Evolutionary conservation across 1,284 basidiomycete genomes (phyloP).

Genomic region (Mycena sp.): DNA sequence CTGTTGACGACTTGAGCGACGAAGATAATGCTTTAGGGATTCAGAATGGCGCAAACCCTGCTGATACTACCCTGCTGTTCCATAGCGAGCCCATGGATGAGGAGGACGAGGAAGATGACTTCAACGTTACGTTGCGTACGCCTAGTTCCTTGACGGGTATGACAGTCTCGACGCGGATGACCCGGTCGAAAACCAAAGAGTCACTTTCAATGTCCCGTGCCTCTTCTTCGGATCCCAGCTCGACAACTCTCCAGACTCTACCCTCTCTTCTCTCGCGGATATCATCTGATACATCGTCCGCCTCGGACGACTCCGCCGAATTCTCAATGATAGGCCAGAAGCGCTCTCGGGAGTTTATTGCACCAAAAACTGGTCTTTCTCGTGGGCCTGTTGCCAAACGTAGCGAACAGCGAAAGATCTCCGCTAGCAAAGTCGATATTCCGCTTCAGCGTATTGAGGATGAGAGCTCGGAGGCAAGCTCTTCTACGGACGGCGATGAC

Average conservation of each 20-base stretch:
- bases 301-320: conserved; percentile 12
- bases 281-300: conserved; percentile 16
- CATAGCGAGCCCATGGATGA: conserved; percentile 36
- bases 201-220: neutral
- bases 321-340: conserved; percentile 13
- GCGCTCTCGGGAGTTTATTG: conserved; percentile 19
- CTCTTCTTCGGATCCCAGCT: neutral
- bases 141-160: conserved; percentile 50
- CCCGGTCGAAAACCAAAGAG: conserved; percentile 16
- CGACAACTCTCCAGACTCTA: neutral
- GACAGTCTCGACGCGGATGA: conserved; percentile 31
- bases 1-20: conserved; percentile 68
- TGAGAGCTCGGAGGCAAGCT: conserved; percentile 9
- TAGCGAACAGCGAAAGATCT: neutral
- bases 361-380: neutral
- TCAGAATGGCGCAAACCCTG: neutral
- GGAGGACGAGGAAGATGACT: conserved; percentile 66
- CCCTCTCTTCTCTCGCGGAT: conserved; percentile 22
- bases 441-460: conserved; percentile 2
- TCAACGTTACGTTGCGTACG: conserved; percentile 72
- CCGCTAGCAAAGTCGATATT: neutral
- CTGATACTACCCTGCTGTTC: neutral
- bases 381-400: neutral
- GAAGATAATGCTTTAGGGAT: conserved; percentile 30
- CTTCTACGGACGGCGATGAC: conserved; percentile 1